These are phyloP conservation scores for Claviceps fusiformis DNA, from an alignment of 2,329 filamentous ascomycete species.

Conservation along the genomic window DNA sequence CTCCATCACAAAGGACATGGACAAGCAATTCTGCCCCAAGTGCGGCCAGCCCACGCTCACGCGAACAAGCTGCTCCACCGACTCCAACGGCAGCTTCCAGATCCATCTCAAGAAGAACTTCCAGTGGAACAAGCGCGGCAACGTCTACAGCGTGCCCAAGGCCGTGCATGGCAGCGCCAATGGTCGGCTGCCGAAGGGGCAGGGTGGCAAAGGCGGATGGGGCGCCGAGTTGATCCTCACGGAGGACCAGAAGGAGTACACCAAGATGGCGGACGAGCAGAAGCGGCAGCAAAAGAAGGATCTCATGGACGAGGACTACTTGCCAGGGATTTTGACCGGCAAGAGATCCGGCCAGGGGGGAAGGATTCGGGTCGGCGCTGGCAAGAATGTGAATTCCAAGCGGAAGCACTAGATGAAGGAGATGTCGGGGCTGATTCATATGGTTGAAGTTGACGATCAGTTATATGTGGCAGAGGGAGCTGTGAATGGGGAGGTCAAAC, in stretches of 20 bases:
- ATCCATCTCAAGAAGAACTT: conserved; percentile 88
- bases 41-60: conserved; percentile 83
- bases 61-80: conserved; percentile 73
- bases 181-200: conserved; percentile 54
- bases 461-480: too few relatives aligned
- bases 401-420: conserved; percentile 33
- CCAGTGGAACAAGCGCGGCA: conserved; percentile 89
- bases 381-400: conserved; percentile 71
- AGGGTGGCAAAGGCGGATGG: conserved; percentile 79
- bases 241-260: conserved; percentile 93
- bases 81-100: conserved; percentile 64
- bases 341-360: conserved; percentile 52
- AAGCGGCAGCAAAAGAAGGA: conserved; percentile 59
- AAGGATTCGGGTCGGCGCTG: conserved; percentile 69
- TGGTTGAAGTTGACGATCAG: too few relatives aligned
- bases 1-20: conserved; percentile 67
- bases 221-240: conserved; percentile 70
- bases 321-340: conserved; percentile 74
- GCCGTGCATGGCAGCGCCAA: conserved; percentile 68
- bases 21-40: conserved; percentile 79
- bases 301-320: conserved; percentile 88
- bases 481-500: too few relatives aligned
- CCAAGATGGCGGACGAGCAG: conserved; percentile 47
- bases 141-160: conserved; percentile 87
- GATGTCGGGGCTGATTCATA: too few relatives aligned